phyloP scores from a whole-genome alignment of 768 basidiomycete genomes.

The Saitozyma sp. region DNA sequence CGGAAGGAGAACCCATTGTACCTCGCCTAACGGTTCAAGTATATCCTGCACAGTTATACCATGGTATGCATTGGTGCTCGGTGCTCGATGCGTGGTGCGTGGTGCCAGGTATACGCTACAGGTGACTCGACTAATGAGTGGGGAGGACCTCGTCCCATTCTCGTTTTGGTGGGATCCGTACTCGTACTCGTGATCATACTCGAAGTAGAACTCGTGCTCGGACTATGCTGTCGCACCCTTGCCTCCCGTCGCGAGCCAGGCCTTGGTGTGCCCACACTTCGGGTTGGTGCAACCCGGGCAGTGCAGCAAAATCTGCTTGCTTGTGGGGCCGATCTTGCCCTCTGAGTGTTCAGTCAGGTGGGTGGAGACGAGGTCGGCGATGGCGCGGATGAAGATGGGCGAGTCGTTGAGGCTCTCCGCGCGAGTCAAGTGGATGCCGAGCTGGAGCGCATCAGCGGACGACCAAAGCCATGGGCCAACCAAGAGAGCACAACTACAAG shows the following conservation, averaged over 20 bases:
- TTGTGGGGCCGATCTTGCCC: slow-evolving; percentile 65
- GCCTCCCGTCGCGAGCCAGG: slow-evolving; percentile 82
- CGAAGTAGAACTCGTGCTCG: no score
- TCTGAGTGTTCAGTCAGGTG: slow-evolving; percentile 68
- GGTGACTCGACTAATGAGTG: no score
- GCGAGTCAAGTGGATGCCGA: slow-evolving; percentile 83
- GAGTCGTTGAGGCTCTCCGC: slow-evolving; percentile 92
- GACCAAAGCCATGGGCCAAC: neutral
- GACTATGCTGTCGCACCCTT: slow-evolving; percentile 6
- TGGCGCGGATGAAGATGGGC: slow-evolving; percentile 89
- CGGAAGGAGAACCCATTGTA: no score
- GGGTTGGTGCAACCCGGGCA: slow-evolving; percentile 93
- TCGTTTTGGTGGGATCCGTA: no score
- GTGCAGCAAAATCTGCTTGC: slow-evolving; percentile 76
- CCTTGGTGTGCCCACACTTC: slow-evolving; percentile 82
- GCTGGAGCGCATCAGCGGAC: slow-evolving; percentile 56
- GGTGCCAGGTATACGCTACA: no score
- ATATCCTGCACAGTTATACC: no score
- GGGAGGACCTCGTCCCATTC: no score
- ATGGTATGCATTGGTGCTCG: no score
- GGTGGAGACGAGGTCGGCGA: slow-evolving; percentile 82
- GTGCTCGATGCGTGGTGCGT: no score
- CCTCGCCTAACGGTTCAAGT: no score
- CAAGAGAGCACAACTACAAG: neutral
- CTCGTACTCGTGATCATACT: no score